Conservation (phyloP, 2,329 filamentous ascomycete genomes). For the Neospermospora avenae region DNA sequence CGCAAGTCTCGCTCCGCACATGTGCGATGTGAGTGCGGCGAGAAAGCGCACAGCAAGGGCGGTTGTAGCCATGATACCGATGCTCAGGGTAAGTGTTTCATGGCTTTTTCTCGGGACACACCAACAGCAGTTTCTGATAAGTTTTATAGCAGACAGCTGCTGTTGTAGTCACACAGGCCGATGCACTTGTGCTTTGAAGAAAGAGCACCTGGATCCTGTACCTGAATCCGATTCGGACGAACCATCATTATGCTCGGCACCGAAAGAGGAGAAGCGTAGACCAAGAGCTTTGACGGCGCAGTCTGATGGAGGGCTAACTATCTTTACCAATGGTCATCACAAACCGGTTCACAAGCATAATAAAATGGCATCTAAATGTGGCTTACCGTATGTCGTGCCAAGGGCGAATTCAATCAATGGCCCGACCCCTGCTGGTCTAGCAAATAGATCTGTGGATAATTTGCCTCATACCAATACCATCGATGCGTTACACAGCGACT, state of each 20-base stretch:
- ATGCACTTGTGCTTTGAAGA: constrained; percentile 64
- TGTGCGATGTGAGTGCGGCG: constrained; percentile 91
- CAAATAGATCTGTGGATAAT: constrained; percentile 46
- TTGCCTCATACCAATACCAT: constrained; percentile 41
- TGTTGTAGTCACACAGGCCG: constrained; percentile 67
- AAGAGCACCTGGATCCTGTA: constrained; percentile 60
- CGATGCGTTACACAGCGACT: constrained; percentile 38
- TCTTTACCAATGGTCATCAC: constrained; percentile 63
- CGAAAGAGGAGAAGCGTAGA: constrained; percentile 42
- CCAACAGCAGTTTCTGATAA: constrained; percentile 34
- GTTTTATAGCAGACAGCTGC: constrained; percentile 54
- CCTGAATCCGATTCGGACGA: constrained; percentile 61
- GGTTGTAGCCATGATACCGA: constrained; percentile 53
- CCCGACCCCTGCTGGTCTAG: constrained; percentile 46
- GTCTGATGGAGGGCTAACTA: constrained; percentile 54
- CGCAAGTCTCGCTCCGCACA: constrained; percentile 95
- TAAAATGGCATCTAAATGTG: constrained; percentile 58
- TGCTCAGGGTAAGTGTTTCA: constrained; percentile 37
- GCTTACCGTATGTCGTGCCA: constrained; percentile 55
- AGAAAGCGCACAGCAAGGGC: constrained; percentile 69
- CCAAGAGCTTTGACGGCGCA: constrained; percentile 60
- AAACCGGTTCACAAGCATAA: constrained; percentile 59
- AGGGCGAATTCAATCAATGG: constrained; percentile 55
- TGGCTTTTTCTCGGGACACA: constrained; percentile 22
- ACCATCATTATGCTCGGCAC: constrained; percentile 42